A percentile compares a stretch with the other conserved stretches of the same genome.
phyloP scores from a whole-genome alignment of 2,329 filamentous ascomycete species.

The Colletotrichum tropicicola region DNA sequence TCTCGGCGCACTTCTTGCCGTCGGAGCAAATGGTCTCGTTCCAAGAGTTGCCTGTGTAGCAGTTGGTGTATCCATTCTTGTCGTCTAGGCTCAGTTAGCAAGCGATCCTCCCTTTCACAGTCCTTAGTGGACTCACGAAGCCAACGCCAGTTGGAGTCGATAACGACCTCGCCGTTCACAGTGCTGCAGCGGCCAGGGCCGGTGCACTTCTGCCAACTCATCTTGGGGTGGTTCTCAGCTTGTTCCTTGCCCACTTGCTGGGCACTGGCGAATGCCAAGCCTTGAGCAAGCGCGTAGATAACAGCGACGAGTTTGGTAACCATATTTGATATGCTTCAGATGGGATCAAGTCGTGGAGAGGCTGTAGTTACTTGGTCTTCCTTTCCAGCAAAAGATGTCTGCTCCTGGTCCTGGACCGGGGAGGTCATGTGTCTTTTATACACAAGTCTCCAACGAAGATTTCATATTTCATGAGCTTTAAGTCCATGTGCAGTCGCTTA shows the following conservation, averaged over 20 bases:
- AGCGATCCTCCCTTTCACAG: not conserved
- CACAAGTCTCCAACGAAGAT: no score
- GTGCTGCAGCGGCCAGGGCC: conserved; percentile 46
- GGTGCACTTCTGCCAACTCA: conserved; percentile 56
- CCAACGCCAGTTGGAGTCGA: conserved; percentile 66
- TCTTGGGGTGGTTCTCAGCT: conserved; percentile 51
- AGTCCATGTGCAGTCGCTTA: no score
- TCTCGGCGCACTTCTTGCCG: conserved; percentile 51
- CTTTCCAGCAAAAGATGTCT: no score
- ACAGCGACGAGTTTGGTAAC: not conserved
- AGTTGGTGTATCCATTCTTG: conserved; percentile 52
- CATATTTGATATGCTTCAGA: not conserved
- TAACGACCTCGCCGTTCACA: conserved; percentile 53
- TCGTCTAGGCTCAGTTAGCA: not conserved
- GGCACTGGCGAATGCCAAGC: conserved; percentile 43
- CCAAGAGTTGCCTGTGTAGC: conserved; percentile 56
- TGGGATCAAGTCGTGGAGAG: not conserved
- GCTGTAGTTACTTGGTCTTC: no score
- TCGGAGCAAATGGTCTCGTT: conserved; percentile 44
- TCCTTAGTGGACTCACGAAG: conserved; percentile 45
- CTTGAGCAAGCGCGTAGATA: not conserved
- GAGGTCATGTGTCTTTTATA: no score
- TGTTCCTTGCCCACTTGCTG: conserved; percentile 52
- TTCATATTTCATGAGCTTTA: no score
- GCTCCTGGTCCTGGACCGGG: no score